A percentile compares a stretch with the other conserved stretches of the same genome.
Evolutionary conservation across 176 grass and related monocot species (phyloP).

Genomic region (Carex pumila): DNA sequence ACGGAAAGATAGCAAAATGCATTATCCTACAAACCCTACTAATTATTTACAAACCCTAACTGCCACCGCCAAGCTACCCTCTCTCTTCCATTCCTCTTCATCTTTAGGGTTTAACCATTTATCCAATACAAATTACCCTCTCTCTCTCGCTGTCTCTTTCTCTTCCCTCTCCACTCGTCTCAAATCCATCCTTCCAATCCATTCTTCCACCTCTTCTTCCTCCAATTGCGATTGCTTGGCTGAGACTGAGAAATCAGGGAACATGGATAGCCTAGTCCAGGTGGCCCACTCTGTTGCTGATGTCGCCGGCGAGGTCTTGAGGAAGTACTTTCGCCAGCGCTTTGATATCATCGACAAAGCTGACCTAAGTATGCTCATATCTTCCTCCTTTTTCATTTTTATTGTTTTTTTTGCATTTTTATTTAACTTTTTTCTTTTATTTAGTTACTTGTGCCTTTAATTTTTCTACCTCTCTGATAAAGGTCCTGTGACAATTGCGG

Average conservation of each 20-base stretch:
- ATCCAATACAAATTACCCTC: neutral
- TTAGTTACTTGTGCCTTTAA: neutral
- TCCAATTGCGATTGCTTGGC: neutral
- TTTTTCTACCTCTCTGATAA: neutral
- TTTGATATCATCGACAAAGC: conserved; percentile 82
- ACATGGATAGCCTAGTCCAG: conserved; percentile 44
- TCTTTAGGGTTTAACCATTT: neutral
- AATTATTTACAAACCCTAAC: neutral
- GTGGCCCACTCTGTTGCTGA: conserved; percentile 59
- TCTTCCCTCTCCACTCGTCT: neutral
- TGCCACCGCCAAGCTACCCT: neutral
- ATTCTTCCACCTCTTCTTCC: neutral
- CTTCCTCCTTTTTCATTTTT: neutral
- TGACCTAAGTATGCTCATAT: conserved; percentile 50
- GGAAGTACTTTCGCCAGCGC: conserved; percentile 75
- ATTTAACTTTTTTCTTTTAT: neutral
- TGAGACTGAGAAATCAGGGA: neutral
- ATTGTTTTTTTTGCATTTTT: too few relatives aligned
- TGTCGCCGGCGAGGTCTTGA: conserved; percentile 49
- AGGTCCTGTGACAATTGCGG: conserved; percentile 91
- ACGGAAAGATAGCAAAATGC: neutral
- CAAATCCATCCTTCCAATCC: neutral
- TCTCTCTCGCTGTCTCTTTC: neutral
- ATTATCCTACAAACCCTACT: neutral
- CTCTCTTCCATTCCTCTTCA: neutral